phyloP scores from a whole-genome alignment of 768 basidiomycete species.

The Lyophyllum shimeji region DNA sequence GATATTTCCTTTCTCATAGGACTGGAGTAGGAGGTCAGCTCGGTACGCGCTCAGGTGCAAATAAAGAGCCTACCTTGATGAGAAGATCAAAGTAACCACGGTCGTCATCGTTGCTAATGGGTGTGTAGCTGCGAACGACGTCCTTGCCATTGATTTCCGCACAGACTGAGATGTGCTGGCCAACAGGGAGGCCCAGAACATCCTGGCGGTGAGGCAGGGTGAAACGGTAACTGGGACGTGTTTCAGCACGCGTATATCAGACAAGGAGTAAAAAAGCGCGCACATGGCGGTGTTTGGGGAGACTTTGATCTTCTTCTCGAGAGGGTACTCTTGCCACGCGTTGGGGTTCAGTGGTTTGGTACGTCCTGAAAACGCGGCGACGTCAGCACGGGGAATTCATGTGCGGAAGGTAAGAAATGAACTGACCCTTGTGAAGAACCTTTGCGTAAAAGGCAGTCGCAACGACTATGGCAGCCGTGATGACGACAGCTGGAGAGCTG shows the following conservation, averaged over 20 bases:
- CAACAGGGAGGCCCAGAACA: slow-evolving; percentile 90
- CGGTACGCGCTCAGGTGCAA: background rate
- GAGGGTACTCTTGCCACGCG: slow-evolving; percentile 80
- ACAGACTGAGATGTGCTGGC: slow-evolving; percentile 92
- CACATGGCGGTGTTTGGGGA: slow-evolving; percentile 97
- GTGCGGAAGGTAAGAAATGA: slow-evolving; percentile 4
- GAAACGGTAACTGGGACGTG: slow-evolving; percentile 79
- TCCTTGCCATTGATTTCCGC: slow-evolving; percentile 93
- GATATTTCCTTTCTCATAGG: slow-evolving; percentile 97
- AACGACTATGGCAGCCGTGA: slow-evolving; percentile 50
- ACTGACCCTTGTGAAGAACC: slow-evolving; percentile 44
- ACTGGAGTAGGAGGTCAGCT: slow-evolving; percentile 40
- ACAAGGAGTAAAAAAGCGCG: slow-evolving; percentile 24
- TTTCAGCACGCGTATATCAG: background rate
- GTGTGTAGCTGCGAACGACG: slow-evolving; percentile 91
- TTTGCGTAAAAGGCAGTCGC: slow-evolving; percentile 54
- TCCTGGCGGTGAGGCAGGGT: slow-evolving; percentile 72
- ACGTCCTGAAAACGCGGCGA: slow-evolving; percentile 41
- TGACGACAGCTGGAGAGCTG: slow-evolving; percentile 45
- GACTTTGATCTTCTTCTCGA: slow-evolving; percentile 76
- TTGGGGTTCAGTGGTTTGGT: slow-evolving; percentile 69
- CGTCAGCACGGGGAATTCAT: slow-evolving; percentile 14
- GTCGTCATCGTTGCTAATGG: slow-evolving; percentile 91
- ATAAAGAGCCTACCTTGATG: slow-evolving; percentile 70
- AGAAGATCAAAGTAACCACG: slow-evolving; percentile 93